These are phyloP conservation scores for Monosporascus sp. DNA, from an alignment of 2,329 filamentous ascomycete genomes.

Conservation along the genomic window DNA sequence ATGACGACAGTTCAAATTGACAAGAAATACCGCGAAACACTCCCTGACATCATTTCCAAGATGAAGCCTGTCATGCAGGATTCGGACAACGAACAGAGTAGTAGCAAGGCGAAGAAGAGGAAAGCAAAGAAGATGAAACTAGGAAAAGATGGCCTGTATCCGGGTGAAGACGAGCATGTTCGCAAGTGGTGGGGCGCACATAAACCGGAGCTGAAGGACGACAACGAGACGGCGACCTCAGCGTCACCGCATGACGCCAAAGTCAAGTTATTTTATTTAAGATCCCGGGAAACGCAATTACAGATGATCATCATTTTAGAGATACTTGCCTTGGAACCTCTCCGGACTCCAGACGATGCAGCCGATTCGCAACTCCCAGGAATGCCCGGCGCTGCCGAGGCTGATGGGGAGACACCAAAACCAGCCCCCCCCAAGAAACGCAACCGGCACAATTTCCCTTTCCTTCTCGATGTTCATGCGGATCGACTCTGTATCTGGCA, in stretches of 20 bases:
- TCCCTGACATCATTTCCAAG: constrained; percentile 55
- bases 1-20: constrained; percentile 63
- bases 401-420: constrained; percentile 26
- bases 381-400: constrained; percentile 33
- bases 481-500: constrained; percentile 83
- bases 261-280: constrained; percentile 58
- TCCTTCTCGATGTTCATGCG: constrained; percentile 66
- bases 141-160: constrained; percentile 64
- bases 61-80: constrained; percentile 53
- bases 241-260: constrained; percentile 47
- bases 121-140: constrained; percentile 61
- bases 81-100: constrained; percentile 48
- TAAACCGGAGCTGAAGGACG: constrained; percentile 42
- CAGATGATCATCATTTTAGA: constrained; percentile 78
- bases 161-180: constrained; percentile 58
- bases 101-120: constrained; percentile 39
- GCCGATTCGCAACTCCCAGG: constrained; percentile 43
- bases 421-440: constrained; percentile 45
- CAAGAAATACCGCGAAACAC: constrained; percentile 71
- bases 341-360: constrained; percentile 34
- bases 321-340: constrained; percentile 62
- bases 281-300: constrained; percentile 71
- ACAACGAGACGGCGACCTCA: constrained; percentile 35
- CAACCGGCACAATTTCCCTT: constrained; percentile 57
- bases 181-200: constrained; percentile 64